Base-by-base conservation (phyloP, 257 asterid species). In the Forsythia suspensa region DNA sequence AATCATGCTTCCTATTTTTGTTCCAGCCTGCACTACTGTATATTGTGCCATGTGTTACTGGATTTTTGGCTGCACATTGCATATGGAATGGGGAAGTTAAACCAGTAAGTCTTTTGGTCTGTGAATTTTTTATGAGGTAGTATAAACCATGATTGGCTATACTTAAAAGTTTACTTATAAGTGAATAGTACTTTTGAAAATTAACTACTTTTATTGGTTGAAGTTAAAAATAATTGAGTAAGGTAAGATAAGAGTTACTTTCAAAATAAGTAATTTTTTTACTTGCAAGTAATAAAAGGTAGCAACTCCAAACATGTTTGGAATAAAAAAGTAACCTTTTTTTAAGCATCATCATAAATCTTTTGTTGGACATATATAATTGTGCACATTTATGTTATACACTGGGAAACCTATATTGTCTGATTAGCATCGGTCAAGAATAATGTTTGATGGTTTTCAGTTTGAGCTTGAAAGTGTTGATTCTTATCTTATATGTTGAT, bases 41-140 rank as follows among this genome's bases (percentile, higher is more conserved):
- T 81, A 95, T 95, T 55, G 99, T 95, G 76, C 99, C 99, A 11
- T 85, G 93, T 55, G 99, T 95, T 52, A 90, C 89, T 73, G 98
- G 99, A 83, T 90, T 90, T 75, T 87, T 95, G 93, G 98, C 94
- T 61, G 92, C 82, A 8, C 99, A 95, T 81, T 90, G 94, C 90
- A 12, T 92, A 67, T 93, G 97, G 97, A 95, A 92, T 40, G 96
- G 97, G 73, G 99, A 95, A 74, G 93, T 90, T 72, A 95, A 93
- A 85, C 93, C 90, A 55, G 98, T 93, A 85, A 79, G 98, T 85
- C 11, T 57, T 39, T 76, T 68, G 15, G 41, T 29, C 39, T 42
- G 39, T 70, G 52, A 16, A 5, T 52, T 16, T 4, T 15, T 16
- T 13, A 5, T 16, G 21, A 52, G 3, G 63, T 52, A 51, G 12